Evolutionary conservation across 1,284 basidiomycete species (phyloP), one percentile per base, ranked within the genome.

Genomic region (Puccinia horiana): DNA sequence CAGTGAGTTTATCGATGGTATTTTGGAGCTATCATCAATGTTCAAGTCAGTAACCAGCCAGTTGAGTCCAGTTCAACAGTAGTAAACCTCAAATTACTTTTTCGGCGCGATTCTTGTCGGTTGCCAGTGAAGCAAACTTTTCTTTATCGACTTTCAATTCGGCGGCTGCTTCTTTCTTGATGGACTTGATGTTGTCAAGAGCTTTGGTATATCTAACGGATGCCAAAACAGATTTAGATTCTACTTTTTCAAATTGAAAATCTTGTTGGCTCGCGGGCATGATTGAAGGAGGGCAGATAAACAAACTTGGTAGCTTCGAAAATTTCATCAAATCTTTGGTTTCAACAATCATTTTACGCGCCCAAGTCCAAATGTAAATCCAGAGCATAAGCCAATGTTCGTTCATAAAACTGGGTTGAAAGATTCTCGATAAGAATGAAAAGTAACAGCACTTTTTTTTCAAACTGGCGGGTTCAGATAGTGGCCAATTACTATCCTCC

Each of bases 401-500:
- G 0, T 49, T 29, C 29, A 2, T 29, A 44, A 16, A 18, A 35
- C 32, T 14, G 32, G 44, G 12, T 29, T 72, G 23, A 23, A 8
- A 49, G 6, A 20, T 32, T 12, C 14, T 5, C 35, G 42, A 67
- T 9, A 67, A 67, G 42, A 67, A 40, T 40, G 37, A 35, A 18
- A 56, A 42, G 18, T 52, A 20, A 49, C 16, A 5, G 32, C 97
- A 98, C 87, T 97, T 97, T 90, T 98, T 98, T 90, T 99, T 99
- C 58, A 99, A 88, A 0, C 91, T 90, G 0, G 94, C 89, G 0
- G 96, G 93, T 85, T 99, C 97, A 0, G 95, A 90, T 18, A 99
- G 89, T 0, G 97, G 97, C 97, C 97, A 99, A 85, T 95, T 98
- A 0, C 94, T 96, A 82, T 99, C 97, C 86, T 99, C 97, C 88